phyloP scores from a whole-genome alignment of 257 asterid species.

The Nicotiana otophora region DNA sequence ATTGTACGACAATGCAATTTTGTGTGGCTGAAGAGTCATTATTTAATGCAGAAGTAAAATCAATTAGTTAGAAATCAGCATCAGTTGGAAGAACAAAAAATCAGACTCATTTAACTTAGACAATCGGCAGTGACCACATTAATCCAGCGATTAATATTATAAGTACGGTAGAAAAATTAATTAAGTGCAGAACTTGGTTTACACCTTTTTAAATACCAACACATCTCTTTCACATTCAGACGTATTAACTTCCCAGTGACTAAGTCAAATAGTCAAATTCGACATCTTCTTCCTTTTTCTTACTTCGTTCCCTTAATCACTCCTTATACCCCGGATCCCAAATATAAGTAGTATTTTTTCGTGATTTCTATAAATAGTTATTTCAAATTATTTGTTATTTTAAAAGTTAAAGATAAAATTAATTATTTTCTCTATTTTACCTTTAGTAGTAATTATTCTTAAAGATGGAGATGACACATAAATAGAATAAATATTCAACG shows the following conservation, averaged over 20 bases:
- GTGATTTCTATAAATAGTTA: neutral
- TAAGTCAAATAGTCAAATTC: neutral
- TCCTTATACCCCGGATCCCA: neutral
- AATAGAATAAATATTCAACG: too few relatives aligned
- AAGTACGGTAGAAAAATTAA: neutral
- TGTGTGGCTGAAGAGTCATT: neutral
- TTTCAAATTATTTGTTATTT: neutral
- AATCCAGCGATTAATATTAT: neutral
- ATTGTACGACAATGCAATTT: neutral
- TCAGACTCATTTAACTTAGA: neutral
- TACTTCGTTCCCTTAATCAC: neutral
- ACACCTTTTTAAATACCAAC: neutral
- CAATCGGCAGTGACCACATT: neutral
- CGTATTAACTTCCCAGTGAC: neutral
- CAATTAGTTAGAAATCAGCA: constrained; percentile 2
- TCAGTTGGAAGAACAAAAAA: neutral
- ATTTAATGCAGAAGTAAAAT: neutral
- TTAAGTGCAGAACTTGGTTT: neutral
- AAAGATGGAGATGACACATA: too few relatives aligned
- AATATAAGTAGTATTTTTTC: neutral
- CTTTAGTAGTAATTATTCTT: too few relatives aligned
- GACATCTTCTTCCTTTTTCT: neutral
- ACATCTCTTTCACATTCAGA: neutral
- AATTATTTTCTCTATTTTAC: too few relatives aligned
- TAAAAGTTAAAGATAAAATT: neutral